phyloP scores from a whole-genome alignment of 345 rosid genomes.

The Boechera divaricarpa region DNA sequence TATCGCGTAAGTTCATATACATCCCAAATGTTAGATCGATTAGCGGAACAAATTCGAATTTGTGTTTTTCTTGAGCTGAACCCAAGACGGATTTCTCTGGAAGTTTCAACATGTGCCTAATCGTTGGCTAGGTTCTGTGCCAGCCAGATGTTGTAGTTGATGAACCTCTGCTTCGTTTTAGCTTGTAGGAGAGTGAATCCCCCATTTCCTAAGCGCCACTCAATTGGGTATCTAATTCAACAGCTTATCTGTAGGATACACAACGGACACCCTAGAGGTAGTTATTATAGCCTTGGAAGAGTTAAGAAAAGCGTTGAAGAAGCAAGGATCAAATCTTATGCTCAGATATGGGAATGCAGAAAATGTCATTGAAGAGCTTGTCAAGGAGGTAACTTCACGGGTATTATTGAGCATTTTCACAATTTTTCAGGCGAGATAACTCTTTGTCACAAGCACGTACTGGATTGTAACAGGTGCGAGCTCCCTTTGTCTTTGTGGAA shows the following conservation, averaged over 20 bases:
- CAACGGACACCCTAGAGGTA: conserved; percentile 73
- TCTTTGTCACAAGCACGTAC: background rate
- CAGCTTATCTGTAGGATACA: conserved; percentile 59
- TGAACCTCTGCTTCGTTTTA: background rate
- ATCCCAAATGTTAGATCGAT: background rate
- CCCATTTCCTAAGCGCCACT: background rate
- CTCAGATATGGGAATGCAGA: conserved; percentile 76
- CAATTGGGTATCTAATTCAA: conserved; percentile 12
- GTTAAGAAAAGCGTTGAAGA: conserved; percentile 61
- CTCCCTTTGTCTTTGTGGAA: conserved; percentile 64
- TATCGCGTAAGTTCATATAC: conserved; percentile 56
- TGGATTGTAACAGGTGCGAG: conserved; percentile 63
- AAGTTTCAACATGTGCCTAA: background rate
- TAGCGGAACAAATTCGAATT: conserved; percentile 3
- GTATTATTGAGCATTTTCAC: background rate
- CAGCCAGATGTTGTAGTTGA: background rate
- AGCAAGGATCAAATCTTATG: conserved; percentile 77
- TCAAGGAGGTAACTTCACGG: conserved; percentile 56
- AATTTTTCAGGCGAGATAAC: conserved; percentile 27
- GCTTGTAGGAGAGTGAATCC: background rate
- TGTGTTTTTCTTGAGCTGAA: background rate
- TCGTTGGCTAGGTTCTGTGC: background rate
- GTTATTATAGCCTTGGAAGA: conserved; percentile 70
- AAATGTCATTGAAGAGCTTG: conserved; percentile 61
- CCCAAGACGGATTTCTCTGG: background rate